Evolutionary conservation across 1,139 yeast genomes (phyloP).

Genomic region (Candida neerlandica): DNA sequence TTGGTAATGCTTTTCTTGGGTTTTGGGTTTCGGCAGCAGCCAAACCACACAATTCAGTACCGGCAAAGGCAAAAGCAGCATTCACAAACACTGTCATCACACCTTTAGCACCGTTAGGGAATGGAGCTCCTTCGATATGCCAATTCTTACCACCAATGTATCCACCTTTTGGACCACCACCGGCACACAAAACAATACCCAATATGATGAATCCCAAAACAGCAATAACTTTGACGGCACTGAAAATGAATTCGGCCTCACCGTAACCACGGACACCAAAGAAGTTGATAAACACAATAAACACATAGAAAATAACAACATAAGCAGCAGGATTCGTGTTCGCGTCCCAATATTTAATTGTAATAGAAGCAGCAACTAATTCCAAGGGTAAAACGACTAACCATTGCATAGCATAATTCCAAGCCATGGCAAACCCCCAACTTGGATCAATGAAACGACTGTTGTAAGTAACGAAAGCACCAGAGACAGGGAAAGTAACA

Average conservation of each 20-base stretch:
- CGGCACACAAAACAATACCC: constrained; percentile 70
- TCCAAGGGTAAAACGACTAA: constrained; percentile 41
- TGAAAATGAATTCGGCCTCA: constrained; percentile 35
- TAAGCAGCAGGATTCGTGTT: constrained; percentile 31
- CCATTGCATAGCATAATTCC: constrained; percentile 48
- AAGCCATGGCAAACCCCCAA: constrained; percentile 72
- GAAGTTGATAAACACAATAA: constrained; percentile 31
- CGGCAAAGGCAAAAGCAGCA: constrained; percentile 51
- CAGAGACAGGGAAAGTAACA: constrained; percentile 71
- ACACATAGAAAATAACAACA: constrained; percentile 33
- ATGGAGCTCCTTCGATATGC: constrained; percentile 62
- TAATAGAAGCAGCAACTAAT: constrained; percentile 42
- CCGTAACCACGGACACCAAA: constrained; percentile 43
- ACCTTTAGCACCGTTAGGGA: constrained; percentile 66
- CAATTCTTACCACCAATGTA: constrained; percentile 62
- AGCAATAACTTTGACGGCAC: constrained; percentile 33
- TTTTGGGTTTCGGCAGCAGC: constrained; percentile 46
- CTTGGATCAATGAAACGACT: constrained; percentile 65
- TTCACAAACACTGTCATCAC: constrained; percentile 47
- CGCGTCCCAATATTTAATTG: constrained; percentile 34
- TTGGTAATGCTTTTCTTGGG: constrained; percentile 45
- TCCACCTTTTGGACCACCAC: constrained; percentile 56
- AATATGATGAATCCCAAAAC: constrained; percentile 60
- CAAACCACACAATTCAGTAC: constrained; percentile 50
- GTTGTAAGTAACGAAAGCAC: constrained; percentile 71